Evolutionary conservation across 208 protist species (phyloP).

Genomic region (Zelonia costaricensis): DNA sequence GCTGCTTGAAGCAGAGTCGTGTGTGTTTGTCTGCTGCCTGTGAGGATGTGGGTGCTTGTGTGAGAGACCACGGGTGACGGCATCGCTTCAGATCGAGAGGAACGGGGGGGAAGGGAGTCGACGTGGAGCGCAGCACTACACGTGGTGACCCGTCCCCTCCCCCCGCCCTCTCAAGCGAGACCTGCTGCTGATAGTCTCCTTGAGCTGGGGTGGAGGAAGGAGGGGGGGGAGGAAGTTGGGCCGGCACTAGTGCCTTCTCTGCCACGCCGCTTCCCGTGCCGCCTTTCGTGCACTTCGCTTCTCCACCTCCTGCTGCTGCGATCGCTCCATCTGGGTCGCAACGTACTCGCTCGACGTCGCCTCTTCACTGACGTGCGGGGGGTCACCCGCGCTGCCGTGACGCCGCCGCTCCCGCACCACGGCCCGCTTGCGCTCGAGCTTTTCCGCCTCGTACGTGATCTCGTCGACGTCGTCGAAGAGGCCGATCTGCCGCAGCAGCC

Average conservation of each 20-base stretch:
- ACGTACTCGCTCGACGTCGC: background rate
- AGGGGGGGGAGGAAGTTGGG: no score
- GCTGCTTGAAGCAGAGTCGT: no score
- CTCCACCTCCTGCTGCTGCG: slow-evolving; percentile 12
- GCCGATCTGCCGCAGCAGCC: slow-evolving; percentile 49
- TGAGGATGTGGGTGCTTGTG: no score
- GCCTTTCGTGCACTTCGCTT: slow-evolving; percentile 9
- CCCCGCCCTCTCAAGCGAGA: no score
- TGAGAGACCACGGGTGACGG: no score
- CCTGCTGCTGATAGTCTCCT: no score
- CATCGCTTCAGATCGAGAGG: no score
- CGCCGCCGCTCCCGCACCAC: slow-evolving; percentile 44
- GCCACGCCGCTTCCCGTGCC: slow-evolving; percentile 23
- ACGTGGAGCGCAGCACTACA: no score
- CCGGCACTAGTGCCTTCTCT: slow-evolving; percentile 1
- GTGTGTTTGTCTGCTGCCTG: no score
- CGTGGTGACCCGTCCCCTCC: no score
- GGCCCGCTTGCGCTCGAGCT: slow-evolving; percentile 47
- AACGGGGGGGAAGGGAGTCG: no score
- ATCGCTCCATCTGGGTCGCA: slow-evolving; percentile 3
- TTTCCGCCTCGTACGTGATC: slow-evolving; percentile 75
- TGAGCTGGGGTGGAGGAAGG: background rate
- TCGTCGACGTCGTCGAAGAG: slow-evolving; percentile 73
- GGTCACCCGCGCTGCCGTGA: background rate
- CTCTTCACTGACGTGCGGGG: background rate